Percentiles rank a stretch among this genome's conserved stretches.
Conservation (phyloP, 176 grass and related monocot genomes). For the Triticum timopheevii region DNA sequence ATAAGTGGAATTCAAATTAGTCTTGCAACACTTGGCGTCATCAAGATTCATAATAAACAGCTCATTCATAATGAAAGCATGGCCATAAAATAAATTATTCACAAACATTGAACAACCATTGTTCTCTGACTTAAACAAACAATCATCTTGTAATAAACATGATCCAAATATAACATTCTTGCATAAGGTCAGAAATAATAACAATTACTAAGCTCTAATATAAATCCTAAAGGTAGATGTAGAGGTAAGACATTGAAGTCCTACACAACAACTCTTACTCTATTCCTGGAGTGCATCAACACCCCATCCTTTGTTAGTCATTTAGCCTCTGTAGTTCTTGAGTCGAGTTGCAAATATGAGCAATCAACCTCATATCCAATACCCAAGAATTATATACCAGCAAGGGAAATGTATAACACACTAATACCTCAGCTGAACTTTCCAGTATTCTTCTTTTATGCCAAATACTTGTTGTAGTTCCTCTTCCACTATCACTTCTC, state of each 20-base stretch:
- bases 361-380: not conserved
- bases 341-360: not conserved
- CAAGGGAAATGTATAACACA: not conserved
- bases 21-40: not conserved
- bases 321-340: not conserved
- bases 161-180: no score
- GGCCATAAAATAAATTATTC: not conserved
- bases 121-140: no score
- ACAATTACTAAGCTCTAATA: not conserved
- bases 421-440: not conserved
- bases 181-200: not conserved
- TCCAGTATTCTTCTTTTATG: not conserved
- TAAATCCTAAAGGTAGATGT: not conserved
- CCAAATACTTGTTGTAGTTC: not conserved
- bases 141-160: no score
- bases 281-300: not conserved
- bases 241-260: not conserved
- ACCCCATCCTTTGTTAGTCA: not conserved
- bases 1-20: not conserved
- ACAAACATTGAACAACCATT: no score
- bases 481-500: not conserved
- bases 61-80: not conserved
- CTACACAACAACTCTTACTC: not conserved
- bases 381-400: not conserved
- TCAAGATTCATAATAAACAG: no score